Evolutionary conservation across 2,329 filamentous ascomycete species (phyloP).

Genomic region (Onygenales sp.): DNA sequence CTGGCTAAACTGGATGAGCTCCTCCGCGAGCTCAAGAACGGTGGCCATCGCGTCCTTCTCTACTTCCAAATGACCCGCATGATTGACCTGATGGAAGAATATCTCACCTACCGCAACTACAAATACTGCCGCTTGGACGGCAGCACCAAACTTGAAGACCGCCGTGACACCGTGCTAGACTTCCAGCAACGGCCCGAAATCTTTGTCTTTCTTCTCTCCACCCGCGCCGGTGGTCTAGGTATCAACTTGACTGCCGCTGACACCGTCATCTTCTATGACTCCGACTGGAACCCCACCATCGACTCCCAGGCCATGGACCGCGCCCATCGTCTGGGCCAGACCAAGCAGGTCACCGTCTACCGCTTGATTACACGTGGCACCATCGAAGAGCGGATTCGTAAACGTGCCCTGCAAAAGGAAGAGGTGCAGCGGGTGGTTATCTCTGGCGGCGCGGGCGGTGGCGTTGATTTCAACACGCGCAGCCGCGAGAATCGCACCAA

Average conservation of each 20-base stretch:
- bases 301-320: slow-evolving; percentile 99
- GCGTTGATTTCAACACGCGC: slow-evolving; percentile 93
- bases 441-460: slow-evolving; percentile 68
- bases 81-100: slow-evolving; percentile 99
- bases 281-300: slow-evolving; percentile 98
- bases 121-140: slow-evolving; percentile 96
- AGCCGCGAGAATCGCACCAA: slow-evolving; percentile 87
- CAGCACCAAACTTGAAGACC: slow-evolving; percentile 93
- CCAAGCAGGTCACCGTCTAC: slow-evolving; percentile 91
- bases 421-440: slow-evolving; percentile 98
- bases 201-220: slow-evolving; percentile 93
- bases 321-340: slow-evolving; percentile 94
- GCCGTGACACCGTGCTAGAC: slow-evolving; percentile 89
- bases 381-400: slow-evolving; percentile 95
- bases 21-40: slow-evolving; percentile 80
- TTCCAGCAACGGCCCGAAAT: slow-evolving; percentile 93
- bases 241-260: slow-evolving; percentile 96
- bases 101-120: slow-evolving; percentile 96
- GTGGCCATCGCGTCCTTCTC: slow-evolving; percentile 82
- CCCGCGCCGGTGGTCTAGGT: slow-evolving; percentile 90
- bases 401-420: slow-evolving; percentile 94
- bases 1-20: slow-evolving; percentile 82
- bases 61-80: slow-evolving; percentile 99
- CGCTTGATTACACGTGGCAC: slow-evolving; percentile 93
- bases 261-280: slow-evolving; percentile 99